Percentiles rank a stretch among this genome's conserved stretches.
Evolutionary conservation across 345 rosid genomes (phyloP).

Genomic region (Aethionema arabicum): DNA sequence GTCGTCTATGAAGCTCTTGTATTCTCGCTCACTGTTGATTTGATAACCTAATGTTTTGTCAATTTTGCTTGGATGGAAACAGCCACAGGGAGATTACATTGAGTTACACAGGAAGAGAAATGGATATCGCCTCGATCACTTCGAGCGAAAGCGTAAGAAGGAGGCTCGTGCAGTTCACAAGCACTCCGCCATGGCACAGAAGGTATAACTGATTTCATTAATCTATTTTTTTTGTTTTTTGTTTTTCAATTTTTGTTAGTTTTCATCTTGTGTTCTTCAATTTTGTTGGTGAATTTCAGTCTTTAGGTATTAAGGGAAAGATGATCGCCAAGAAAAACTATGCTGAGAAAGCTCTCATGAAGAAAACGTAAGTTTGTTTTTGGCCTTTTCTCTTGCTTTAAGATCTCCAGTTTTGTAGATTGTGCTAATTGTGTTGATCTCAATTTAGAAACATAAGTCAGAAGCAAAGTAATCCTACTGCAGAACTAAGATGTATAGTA

Average conservation of each 20-base stretch:
- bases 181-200: slow-evolving; percentile 70
- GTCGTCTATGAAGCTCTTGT: too few relatives aligned
- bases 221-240: background rate
- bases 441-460: too few relatives aligned
- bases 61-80: slow-evolving; percentile 13
- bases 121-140: slow-evolving; percentile 76
- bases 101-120: slow-evolving; percentile 76
- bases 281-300: slow-evolving; percentile 30
- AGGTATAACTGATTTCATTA: slow-evolving; percentile 32
- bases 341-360: slow-evolving; percentile 74
- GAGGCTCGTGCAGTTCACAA: slow-evolving; percentile 88
- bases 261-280: slow-evolving; percentile 11
- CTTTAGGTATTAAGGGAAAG: slow-evolving; percentile 79
- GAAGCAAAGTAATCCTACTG: too few relatives aligned
- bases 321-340: slow-evolving; percentile 73
- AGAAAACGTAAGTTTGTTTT: slow-evolving; percentile 56
- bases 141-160: slow-evolving; percentile 88
- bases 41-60: too few relatives aligned
- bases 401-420: background rate
- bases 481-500: too few relatives aligned
- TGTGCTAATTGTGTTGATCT: too few relatives aligned
- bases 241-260: background rate
- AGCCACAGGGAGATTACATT: slow-evolving; percentile 97
- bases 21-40: too few relatives aligned
- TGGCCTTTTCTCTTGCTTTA: background rate